A percentile compares a stretch with the other conserved stretches of the same genome.
These are phyloP conservation scores for Linderniella brevidens DNA, from an alignment of 257 asterid species.

Conservation along the genomic window DNA sequence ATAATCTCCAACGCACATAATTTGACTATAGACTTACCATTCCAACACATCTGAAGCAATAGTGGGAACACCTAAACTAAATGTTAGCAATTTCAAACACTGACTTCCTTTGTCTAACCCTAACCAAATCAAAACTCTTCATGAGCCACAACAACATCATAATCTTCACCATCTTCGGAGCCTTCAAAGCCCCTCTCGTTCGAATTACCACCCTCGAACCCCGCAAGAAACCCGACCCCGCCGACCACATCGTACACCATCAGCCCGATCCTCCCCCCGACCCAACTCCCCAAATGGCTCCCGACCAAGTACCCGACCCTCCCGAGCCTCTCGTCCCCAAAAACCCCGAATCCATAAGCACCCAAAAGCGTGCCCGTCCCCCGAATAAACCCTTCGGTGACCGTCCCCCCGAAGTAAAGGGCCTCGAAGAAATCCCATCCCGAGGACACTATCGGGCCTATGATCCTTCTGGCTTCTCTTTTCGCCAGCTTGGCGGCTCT, in stretches of 20 bases:
- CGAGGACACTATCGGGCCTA: slow-evolving; percentile 86
- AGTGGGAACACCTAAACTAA: too few relatives aligned
- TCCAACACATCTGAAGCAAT: too few relatives aligned
- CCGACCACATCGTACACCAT: slow-evolving; percentile 79
- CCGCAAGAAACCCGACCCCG: slow-evolving; percentile 15
- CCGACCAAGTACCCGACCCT: slow-evolving; percentile 86
- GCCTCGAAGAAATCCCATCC: slow-evolving; percentile 98
- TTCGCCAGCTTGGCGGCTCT: slow-evolving; percentile 83
- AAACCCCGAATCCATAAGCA: slow-evolving; percentile 41
- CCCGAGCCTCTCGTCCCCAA: slow-evolving; percentile 26
- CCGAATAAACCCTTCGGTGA: slow-evolving; percentile 73
- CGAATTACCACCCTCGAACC: too few relatives aligned
- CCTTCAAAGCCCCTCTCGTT: too few relatives aligned
- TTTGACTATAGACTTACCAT: too few relatives aligned
- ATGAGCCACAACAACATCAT: too few relatives aligned
- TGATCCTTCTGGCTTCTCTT: slow-evolving; percentile 47
- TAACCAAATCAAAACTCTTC: too few relatives aligned
- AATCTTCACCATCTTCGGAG: too few relatives aligned
- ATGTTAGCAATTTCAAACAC: too few relatives aligned
- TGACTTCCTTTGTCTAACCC: too few relatives aligned
- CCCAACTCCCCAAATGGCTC: slow-evolving; percentile 88
- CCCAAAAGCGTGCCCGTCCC: slow-evolving; percentile 85
- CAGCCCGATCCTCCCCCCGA: slow-evolving; percentile 74
- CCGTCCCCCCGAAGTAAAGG: slow-evolving; percentile 69
- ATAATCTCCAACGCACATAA: too few relatives aligned